Base-by-base conservation (phyloP, 2,329 filamentous ascomycete genomes). In the Calonectria leucothoes region DNA sequence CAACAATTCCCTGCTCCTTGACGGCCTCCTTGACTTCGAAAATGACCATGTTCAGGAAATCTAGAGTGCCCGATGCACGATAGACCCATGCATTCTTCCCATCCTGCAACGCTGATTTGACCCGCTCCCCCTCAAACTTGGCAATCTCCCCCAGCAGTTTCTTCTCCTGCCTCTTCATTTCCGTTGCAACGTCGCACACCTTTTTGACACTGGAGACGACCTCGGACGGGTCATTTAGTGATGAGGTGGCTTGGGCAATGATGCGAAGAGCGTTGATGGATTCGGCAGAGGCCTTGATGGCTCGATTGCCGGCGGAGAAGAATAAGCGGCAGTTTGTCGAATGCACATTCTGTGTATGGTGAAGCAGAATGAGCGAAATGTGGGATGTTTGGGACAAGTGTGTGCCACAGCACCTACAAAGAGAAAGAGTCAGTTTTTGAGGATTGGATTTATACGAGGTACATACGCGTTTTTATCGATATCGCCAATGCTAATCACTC, bases 301-400 rank as follows among this genome's bases (percentile, higher is more conserved):
- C 82, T 10, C 81, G 74, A 6, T 83, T 81, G 0, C 82, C 82
- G 0, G 76, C 73, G 0, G 80, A 79, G 55, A 83, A 83, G 5
- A 78, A 82, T 0, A 83, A 68, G 1, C 82, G 81, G 2, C 76
- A 82, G 61, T 82, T 82, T n/a, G 80, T 83, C 0, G 80, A 80
- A 4, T 82, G 82, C 0, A 83, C 79, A 0, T 79, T 75, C 14
- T 83, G 80, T 1, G 77, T 80, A 11, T 77, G 75, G 2, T 80
- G 80, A 3, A 83, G 69, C 0, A 83, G 70, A 17, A 83, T 76
- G 15, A 83, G 81, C 0, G 76, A 75, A 7, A 83, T 77, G 55
- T 83, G 82, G 0, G 82, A 83, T 2, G 82, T 83, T 49, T 82
- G 80, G 0, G 77, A 74, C 0, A 83, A 74, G 20, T 83, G 82